Evolutionary conservation across 1,284 basidiomycete species (phyloP), one percentile per base, ranked within the genome.

Genomic region (Naganishia albida): DNA sequence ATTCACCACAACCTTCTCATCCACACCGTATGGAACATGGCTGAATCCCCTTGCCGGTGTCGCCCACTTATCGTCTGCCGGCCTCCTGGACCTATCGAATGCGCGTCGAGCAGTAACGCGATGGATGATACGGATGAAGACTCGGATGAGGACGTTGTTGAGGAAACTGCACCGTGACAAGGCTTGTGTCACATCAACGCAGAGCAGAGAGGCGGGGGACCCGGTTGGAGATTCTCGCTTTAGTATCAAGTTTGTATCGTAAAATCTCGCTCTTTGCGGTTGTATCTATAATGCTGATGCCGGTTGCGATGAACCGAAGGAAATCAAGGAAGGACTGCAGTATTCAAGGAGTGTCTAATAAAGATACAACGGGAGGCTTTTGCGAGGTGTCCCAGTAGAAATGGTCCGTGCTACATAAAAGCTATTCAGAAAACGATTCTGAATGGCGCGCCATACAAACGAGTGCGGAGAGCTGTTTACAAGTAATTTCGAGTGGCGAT

Each of bases 121-220:
- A 43, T 43, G 25, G 40, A 56, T 23, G 54, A 44, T 16, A 44
- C 54, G 23, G 54, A 56, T 20, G 23, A 44, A 13, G 40, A 28
- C 26, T 56, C 42, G 12, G 54, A 56, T 15, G 40, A 56, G 18
- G 39, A 43, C 6, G 25, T 43, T 15, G 40, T 30, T 18, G 15
- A 23, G 18, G 30, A 34, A n/a, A 7, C n/a, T 12, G 15, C 7
- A 53, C 34, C 18, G 51, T 39, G 34, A 34, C 34, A 34, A 34
- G 10, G 34, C 34, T 10, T 34, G 34, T 6, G 10, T 10, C 34
- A 34, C 34, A 34, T 34, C 34, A 34, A 34, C 10, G 34, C 34
- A 34, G 34, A 4, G 10, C 6, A 34, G 34, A 34, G 34, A n/a
- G n/a, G n/a, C n/a, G n/a, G 34, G 4, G 34, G 34, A 34, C 6